Conservation (phyloP, 306 rosid species). For the Castanea crenata region DNA sequence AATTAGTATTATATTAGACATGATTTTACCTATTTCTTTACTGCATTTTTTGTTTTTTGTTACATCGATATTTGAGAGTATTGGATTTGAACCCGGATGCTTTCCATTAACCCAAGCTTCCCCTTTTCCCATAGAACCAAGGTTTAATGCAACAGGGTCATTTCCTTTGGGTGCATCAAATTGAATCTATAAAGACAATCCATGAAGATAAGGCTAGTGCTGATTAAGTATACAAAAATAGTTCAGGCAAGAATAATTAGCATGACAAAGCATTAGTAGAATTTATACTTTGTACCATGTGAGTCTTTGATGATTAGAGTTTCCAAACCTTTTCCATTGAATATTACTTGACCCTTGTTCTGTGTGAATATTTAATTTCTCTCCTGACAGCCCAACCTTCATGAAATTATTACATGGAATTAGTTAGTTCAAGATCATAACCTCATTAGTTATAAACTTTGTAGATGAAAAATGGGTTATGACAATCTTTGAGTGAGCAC, state of each 20-base stretch:
- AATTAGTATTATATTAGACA: no score
- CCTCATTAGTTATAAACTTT: background rate
- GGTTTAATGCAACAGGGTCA: no score
- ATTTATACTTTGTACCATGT: constrained; percentile 52
- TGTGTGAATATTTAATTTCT: constrained; percentile 29
- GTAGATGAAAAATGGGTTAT: no score
- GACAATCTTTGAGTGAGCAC: no score
- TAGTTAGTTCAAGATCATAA: background rate
- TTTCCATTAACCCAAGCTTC: no score
- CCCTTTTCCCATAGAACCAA: no score
- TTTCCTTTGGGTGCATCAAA: constrained; percentile 20
- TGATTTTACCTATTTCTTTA: no score
- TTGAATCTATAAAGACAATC: constrained; percentile 23
- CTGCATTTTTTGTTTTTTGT: no score
- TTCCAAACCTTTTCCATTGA: constrained; percentile 35
- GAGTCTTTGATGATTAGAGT: constrained; percentile 29
- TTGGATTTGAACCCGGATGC: no score
- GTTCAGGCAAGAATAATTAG: background rate
- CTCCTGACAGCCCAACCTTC: constrained; percentile 55
- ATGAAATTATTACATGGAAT: background rate
- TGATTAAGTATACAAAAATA: background rate
- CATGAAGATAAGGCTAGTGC: background rate
- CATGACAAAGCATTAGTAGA: background rate
- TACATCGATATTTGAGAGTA: no score
- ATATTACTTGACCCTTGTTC: constrained; percentile 19